Conservation (phyloP, 176 grass and related monocot species). For the Oryza meyeriana region DNA sequence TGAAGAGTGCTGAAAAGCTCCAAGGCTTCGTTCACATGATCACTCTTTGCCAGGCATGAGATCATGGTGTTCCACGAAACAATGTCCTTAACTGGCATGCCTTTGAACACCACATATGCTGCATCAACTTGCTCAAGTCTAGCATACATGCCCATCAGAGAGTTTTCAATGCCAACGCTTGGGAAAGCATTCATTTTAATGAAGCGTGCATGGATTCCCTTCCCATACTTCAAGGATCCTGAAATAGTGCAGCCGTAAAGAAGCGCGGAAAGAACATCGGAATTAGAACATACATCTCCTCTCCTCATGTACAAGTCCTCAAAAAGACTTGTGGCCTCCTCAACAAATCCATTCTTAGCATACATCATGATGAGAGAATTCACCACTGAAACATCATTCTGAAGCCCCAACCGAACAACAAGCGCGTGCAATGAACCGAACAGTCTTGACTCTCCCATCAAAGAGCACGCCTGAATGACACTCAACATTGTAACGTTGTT, state of each 20-base stretch:
- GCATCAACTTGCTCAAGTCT: slow-evolving; percentile 38
- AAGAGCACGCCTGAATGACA: slow-evolving; percentile 63
- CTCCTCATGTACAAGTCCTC: slow-evolving; percentile 23
- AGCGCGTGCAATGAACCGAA: slow-evolving; percentile 50
- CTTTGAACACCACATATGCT: slow-evolving; percentile 38
- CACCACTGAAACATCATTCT: slow-evolving; percentile 12
- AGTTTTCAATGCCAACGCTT: slow-evolving; percentile 57
- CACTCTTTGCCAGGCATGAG: slow-evolving; percentile 53
- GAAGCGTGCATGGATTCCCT: slow-evolving; percentile 45
- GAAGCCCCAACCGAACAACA: slow-evolving; percentile 37
- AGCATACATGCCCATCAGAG: slow-evolving; percentile 60
- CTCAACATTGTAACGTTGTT: slow-evolving; percentile 67
- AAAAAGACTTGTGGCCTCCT: slow-evolving; percentile 34
- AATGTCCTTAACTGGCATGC: slow-evolving; percentile 54
- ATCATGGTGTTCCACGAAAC: slow-evolving; percentile 78
- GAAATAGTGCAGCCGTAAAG: slow-evolving; percentile 46
- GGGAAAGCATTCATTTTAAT: slow-evolving; percentile 41
- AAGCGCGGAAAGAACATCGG: slow-evolving; percentile 42
- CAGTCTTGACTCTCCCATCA: slow-evolving; percentile 39
- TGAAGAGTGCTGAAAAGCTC: slow-evolving; percentile 46
- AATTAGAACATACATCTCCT: slow-evolving; percentile 31
- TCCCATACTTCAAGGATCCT: slow-evolving; percentile 35
- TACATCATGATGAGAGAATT: slow-evolving; percentile 73
- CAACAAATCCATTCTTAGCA: slow-evolving; percentile 54
- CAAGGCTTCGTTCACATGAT: slow-evolving; percentile 46